Base-by-base conservation (phyloP, 2,329 filamentous ascomycete genomes). In the Aspergillus eucalypticola region DNA sequence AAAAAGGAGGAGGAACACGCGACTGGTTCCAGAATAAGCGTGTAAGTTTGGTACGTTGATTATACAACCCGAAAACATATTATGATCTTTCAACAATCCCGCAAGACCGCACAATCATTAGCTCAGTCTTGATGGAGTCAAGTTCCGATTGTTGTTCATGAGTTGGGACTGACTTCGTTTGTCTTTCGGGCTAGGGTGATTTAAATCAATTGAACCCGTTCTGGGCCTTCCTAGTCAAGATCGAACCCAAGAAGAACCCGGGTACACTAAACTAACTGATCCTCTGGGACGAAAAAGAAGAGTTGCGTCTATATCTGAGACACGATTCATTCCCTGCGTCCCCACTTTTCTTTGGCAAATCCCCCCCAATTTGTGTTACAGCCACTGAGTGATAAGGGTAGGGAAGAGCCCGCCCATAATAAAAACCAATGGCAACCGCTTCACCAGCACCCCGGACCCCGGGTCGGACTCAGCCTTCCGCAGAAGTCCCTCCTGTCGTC, bases 381-480 rank as follows among this genome's bases (percentile, higher is more conserved):
- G 60, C 51, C 56, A 51, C 44, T 56, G 56, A 57, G 60, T 59
- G 58, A 61, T 59, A 62, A 60, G 64, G 63, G 62, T 63, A 61
- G 57, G 64, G 62, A 63, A 64, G 62, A 58, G 59, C 25, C 65
- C 56, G 59, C 64, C 56, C 25, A 60, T 46, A 64, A 48, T 50
- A 32, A 42, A 53, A 62, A 51, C 58, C 63, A 62, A 78, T 78
- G 75, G 68, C 72, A 60, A 69, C 71, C 49, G 55, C 73, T 56
- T 66, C 73, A 61, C 71, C 69, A 59, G 66, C 74, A 66, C 75
- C 76, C 46, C 71, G 74, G 66, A 76, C 74, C 51, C 75, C 75
- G 17, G 71, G 69, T 60, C 69, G 68, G 25, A 64, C 56, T 53
- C 67, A 70, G 56, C 71, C 74, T 65, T 73, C 71, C 63, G 50